Percentiles rank a stretch among this genome's conserved stretches.
Conservation (phyloP, 176 grass and related monocot genomes). For the Oryza meridionalis region DNA sequence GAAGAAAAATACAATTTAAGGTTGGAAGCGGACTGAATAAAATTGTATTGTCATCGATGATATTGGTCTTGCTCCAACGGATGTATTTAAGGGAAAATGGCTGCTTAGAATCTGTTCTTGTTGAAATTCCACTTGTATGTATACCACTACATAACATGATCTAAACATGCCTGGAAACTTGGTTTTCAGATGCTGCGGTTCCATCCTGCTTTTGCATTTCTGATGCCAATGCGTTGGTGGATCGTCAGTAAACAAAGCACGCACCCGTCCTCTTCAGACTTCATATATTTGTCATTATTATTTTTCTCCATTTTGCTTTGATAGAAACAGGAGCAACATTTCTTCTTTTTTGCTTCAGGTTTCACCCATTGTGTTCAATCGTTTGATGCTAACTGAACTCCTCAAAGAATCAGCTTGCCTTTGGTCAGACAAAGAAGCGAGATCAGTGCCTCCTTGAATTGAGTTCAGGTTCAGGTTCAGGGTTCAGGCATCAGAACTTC, state of each 20-base stretch:
- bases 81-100: constrained; percentile 10
- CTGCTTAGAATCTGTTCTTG: constrained; percentile 28
- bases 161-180: constrained; percentile 30
- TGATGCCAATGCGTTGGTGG: not conserved
- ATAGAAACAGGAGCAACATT: not conserved
- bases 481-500: not conserved
- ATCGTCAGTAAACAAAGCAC: not conserved
- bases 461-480: not conserved
- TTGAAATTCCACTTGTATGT: constrained; percentile 32
- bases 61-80: constrained; percentile 42
- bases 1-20: constrained; percentile 16
- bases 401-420: not conserved
- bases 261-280: not conserved
- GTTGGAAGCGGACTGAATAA: constrained; percentile 50
- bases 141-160: constrained; percentile 24
- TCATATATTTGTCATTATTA: too few relatives aligned
- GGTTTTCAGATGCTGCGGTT: constrained; percentile 8
- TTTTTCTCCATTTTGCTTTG: not conserved
- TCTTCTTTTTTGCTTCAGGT: not conserved
- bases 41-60: constrained; percentile 29
- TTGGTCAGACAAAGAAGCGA: not conserved
- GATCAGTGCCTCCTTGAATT: not conserved
- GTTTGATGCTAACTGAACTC: not conserved
- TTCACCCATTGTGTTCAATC: not conserved
- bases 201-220: not conserved